Evolutionary conservation across 768 basidiomycete genomes (phyloP), one percentile per base, ranked within the genome.

Genomic region (Cystobasidium tubakii): DNA sequence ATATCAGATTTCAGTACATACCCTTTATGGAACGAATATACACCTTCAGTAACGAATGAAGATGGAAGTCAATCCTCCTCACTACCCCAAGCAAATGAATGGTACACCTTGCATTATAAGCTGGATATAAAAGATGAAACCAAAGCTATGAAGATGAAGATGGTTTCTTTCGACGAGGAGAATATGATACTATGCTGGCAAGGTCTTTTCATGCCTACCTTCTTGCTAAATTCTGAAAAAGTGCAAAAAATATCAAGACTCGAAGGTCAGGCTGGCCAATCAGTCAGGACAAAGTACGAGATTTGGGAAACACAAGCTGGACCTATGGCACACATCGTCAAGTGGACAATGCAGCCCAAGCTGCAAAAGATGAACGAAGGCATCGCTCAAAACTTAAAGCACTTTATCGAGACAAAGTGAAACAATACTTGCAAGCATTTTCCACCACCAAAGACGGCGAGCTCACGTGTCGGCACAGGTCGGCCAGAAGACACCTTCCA

Each of bases 161-260:
- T 73, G 31, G 46, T 43, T 10, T 21, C 90, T 2, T 81, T 93
- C 1, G 89, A 89, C 21, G 85, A 88, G 57, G 92, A 94, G 77
- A 92, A 90, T 90, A 88, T 89, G 46, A 88, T 90, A 77, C 86
- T 89, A 0, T 85, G 84, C 0, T 80, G 82, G 42, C 84, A 82
- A 74, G 69, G 69, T 23, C 31, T 2, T 23, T 53, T 55, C n/a
- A 44, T 60, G 10, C 69, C 69, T 3, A 36, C 27, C 19, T 33
- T 27, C 33, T 31, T 62, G 7, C 13, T 71, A 17, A 25, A 44
- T 17, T 12, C 31, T 36, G 53, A 71, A 44, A 71, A 71, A 36
- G 53, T 57, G 2, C 69, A 71, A 44, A 55, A 60, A 25, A 54
- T 71, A 10, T 15, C 69, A 10, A 27, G 9, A 12, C 34, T 44